phyloP scores from a whole-genome alignment of 2,329 filamentous ascomycete genomes.

The Aspergillus ustus region DNA sequence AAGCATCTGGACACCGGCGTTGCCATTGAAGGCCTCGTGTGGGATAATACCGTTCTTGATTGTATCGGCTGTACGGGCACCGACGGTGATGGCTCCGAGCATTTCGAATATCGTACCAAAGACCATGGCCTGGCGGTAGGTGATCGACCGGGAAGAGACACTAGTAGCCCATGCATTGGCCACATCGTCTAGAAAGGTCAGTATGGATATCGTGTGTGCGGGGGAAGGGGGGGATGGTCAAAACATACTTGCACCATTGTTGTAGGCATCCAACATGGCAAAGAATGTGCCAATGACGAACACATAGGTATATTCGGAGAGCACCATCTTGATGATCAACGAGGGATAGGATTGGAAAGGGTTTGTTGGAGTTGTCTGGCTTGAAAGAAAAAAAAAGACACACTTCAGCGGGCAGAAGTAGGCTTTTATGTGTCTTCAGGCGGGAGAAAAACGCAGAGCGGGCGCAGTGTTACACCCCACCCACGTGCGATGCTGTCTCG shows the following conservation, averaged over 20 bases:
- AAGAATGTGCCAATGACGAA: constrained; percentile 77
- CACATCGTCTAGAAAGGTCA: constrained; percentile 64
- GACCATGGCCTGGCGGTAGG: constrained; percentile 39
- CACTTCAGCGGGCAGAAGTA: background rate
- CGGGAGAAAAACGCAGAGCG: background rate
- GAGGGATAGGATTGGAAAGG: background rate
- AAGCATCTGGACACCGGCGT: constrained; percentile 70
- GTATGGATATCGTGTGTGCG: background rate
- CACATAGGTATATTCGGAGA: constrained; percentile 69
- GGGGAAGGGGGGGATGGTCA: background rate
- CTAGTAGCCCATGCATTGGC: constrained; percentile 82
- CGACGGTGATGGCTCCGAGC: constrained; percentile 68
- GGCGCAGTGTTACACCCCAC: background rate
- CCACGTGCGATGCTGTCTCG: background rate
- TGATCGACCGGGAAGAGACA: constrained; percentile 72
- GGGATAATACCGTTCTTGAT: constrained; percentile 81
- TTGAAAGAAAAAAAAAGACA: background rate
- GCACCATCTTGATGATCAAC: constrained; percentile 54
- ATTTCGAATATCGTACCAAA: constrained; percentile 70
- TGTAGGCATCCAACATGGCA: constrained; percentile 76
- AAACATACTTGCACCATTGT: constrained; percentile 75
- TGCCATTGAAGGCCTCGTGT: constrained; percentile 59
- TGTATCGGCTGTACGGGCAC: constrained; percentile 71
- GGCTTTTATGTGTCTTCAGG: background rate
- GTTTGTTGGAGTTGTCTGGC: background rate